A percentile compares a stretch with the other conserved stretches of the same genome.
These are phyloP conservation scores for Ciborinia camelliae DNA, from an alignment of 2,329 filamentous ascomycete species.

Conservation along the genomic window DNA sequence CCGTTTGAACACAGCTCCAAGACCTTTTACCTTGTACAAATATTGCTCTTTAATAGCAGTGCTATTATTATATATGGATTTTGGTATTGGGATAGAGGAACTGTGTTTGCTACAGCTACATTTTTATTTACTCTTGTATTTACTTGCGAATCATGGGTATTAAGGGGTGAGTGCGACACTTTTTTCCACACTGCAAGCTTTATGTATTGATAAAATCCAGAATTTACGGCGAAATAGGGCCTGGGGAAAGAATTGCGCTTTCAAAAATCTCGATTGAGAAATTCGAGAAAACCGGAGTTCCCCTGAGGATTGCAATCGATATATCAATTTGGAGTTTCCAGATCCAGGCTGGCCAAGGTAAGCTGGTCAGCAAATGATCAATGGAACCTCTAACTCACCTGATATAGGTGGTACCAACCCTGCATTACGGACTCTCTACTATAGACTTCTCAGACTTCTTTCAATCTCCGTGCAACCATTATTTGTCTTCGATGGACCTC, in stretches of 20 bases:
- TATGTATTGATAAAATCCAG: slow-evolving; percentile 45
- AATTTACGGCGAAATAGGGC: slow-evolving; percentile 85
- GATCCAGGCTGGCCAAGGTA: slow-evolving; percentile 74
- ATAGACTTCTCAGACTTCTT: slow-evolving; percentile 76
- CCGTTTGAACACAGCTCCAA: not conserved
- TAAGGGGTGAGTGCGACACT: slow-evolving; percentile 49
- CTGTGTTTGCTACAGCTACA: slow-evolving; percentile 5
- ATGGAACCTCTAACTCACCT: slow-evolving; percentile 20
- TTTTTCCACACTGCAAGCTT: not conserved
- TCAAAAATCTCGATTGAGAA: slow-evolving; percentile 78
- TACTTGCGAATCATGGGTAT: slow-evolving; percentile 57
- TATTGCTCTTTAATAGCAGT: slow-evolving; percentile 8
- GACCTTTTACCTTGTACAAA: not conserved
- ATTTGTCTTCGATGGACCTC: slow-evolving; percentile 85
- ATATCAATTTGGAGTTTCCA: slow-evolving; percentile 98
- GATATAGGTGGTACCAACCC: slow-evolving; percentile 75
- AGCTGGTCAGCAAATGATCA: slow-evolving; percentile 16
- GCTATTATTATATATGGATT: slow-evolving; percentile 16
- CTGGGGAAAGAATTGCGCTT: slow-evolving; percentile 74
- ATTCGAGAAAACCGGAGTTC: slow-evolving; percentile 65
- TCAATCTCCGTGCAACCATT: slow-evolving; percentile 77
- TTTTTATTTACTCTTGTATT: not conserved
- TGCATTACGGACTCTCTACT: slow-evolving; percentile 87
- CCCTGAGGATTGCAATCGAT: slow-evolving; percentile 85
- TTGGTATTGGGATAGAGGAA: not conserved